These are phyloP conservation scores for Tillandsia fasciculata DNA, from an alignment of 176 grass and related monocot species.

Conservation along the genomic window DNA sequence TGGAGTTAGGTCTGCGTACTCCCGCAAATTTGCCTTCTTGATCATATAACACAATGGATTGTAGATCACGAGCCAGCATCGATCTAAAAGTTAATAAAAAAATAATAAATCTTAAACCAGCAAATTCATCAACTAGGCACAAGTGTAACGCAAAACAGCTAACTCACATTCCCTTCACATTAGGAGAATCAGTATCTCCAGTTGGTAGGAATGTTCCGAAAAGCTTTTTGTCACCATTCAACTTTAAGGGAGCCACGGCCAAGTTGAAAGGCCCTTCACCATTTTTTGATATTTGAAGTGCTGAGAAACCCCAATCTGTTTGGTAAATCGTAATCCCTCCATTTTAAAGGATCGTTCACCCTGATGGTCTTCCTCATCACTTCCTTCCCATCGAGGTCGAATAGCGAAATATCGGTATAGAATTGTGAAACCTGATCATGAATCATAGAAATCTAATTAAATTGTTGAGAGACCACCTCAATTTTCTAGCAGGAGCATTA, in stretches of 20 bases:
- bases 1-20: conserved; percentile 77
- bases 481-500: not conserved
- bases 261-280: conserved; percentile 91
- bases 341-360: conserved; percentile 89
- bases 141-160: not conserved
- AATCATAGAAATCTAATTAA: conserved; percentile 7
- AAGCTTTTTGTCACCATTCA: conserved; percentile 75
- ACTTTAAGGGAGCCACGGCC: conserved; percentile 67
- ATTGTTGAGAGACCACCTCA: not conserved
- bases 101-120: conserved; percentile 8
- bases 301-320: conserved; percentile 93
- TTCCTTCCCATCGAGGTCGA: conserved; percentile 77
- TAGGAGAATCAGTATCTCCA: conserved; percentile 46
- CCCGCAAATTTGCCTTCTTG: conserved; percentile 95
- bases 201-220: conserved; percentile 79
- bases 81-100: conserved; percentile 44
- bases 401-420: conserved; percentile 83
- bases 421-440: conserved; percentile 71
- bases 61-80: conserved; percentile 92
- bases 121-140: not conserved
- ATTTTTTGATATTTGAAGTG: conserved; percentile 78
- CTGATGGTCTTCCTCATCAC: conserved; percentile 85
- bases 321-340: conserved; percentile 84
- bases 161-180: conserved; percentile 91
- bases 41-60: conserved; percentile 94